Evolutionary conservation across 2,329 filamentous ascomycete species (phyloP), one percentile per base, ranked within the genome.

Genomic region (Zasmidium cellare): DNA sequence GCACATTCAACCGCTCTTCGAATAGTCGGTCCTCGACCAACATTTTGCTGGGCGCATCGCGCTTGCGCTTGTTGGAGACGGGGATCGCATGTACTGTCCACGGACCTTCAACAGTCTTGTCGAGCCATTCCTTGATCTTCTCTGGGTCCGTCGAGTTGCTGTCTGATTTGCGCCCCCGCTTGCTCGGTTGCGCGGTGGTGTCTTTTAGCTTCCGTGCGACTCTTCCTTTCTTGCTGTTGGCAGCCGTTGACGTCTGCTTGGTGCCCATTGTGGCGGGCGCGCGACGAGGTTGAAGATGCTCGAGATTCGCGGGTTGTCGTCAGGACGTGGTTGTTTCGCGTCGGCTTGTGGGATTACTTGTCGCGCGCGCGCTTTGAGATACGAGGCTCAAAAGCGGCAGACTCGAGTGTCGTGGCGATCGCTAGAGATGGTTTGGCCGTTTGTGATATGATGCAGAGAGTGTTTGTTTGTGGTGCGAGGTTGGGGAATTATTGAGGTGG

Each of bases 11-110:
- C 19, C 67, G 38, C 14, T 63, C 53, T 31, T 68, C 64, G 28
- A 62, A 70, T 18, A 70, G 48, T 46, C 69, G 62, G 3, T 60
- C 54, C 51, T 71, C 63, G 1, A 60, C 49, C 14, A 55, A 58
- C n/a, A 58, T 18, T 18, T 38, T 44, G 9, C 49, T 20, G 3
- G 54, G 24, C 35, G 55, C 53, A n/a, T 57, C 55, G 45, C 69
- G 54, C 61, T 70, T 71, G 14, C 68, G 57, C 58, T 69, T 69
- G 18, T 60, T 60, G 44, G 58, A 54, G n/a, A 51, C 7, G 38
- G 48, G 25, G 19, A 14, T 20, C 25, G 31, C 22, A 24, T 20
- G 14, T 18, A 52, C 50, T 3, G 28, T 61, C 63, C 70, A 71
- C 1, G 68, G 63, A 7, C 22, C 22, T 41, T 63, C 63, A 18